These are phyloP conservation scores for Microdochium nivale DNA, from an alignment of 2,329 filamentous ascomycete genomes.

Conservation along the genomic window DNA sequence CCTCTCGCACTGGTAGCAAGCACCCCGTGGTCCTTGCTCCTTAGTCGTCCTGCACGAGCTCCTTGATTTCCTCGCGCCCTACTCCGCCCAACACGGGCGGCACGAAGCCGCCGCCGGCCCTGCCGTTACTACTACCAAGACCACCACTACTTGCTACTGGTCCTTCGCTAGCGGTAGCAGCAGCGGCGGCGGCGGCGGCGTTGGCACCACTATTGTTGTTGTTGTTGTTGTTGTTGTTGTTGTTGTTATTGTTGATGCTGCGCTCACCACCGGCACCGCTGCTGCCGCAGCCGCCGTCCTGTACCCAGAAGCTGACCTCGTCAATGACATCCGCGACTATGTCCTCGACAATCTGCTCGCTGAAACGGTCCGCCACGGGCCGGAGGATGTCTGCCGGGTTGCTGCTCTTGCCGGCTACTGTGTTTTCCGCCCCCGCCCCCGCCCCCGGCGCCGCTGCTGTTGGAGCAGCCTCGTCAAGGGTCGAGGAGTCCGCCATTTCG, in stretches of 20 bases:
- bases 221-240: no score
- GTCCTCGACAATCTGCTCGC: slow-evolving; percentile 92
- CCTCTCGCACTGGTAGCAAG: no score
- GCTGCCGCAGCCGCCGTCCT: slow-evolving; percentile 39
- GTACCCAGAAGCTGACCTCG: slow-evolving; percentile 83
- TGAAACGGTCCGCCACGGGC: slow-evolving; percentile 69
- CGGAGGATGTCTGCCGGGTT: slow-evolving; percentile 29
- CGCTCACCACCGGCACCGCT: neutral
- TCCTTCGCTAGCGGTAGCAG: no score
- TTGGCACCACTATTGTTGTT: no score
- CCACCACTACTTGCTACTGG: neutral
- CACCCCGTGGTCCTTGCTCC: no score
- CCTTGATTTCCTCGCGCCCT: slow-evolving; percentile 50
- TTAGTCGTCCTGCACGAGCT: slow-evolving; percentile 55
- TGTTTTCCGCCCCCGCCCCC: slow-evolving; percentile 2
- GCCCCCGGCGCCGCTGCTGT: no score
- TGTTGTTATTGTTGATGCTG: neutral
- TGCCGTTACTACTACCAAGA: neutral
- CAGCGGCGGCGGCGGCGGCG: no score
- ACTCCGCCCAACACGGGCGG: slow-evolving; percentile 29
- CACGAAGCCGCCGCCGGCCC: slow-evolving; percentile 15
- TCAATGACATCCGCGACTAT: slow-evolving; percentile 89
- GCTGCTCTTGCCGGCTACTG: slow-evolving; percentile 3
- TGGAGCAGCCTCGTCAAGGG: neutral
- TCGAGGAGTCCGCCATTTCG: slow-evolving; percentile 1